Base-by-base conservation (phyloP, 2,329 filamentous ascomycete genomes). In the Diplocarpon mali region DNA sequence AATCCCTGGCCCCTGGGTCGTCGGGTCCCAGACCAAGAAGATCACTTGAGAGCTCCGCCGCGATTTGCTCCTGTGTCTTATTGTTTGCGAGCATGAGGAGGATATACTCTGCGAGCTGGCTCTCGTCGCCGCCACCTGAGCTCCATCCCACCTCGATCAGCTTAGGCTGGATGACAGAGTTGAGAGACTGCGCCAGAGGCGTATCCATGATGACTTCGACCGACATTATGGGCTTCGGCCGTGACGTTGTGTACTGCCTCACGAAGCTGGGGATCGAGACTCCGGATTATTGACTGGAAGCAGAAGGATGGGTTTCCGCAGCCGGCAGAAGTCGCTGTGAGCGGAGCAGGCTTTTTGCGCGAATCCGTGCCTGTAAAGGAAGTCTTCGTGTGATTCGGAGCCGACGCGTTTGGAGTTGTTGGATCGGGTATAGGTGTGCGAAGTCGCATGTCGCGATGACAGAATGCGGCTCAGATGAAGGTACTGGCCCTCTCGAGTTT, bases 51-150 rank as follows among this genome's bases (percentile, higher is more conserved):
- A 98, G 78, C 63, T 98, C 92, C 35, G 77, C 71, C 9, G 88
- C 84, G 53, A 98, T 90, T 62, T 95, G 83, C 40, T 89, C 80
- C 62, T 94, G 83, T 3, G 84, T 88, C 66, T 95, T 95, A 58
- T 89, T 87, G 67, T 95, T 96, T 51, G 86, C 86, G 28, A 98
- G 76, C 90, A 96, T 95, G 52, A 96, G 78, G 47, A 96, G 83
- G 55, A 98, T 92, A 68, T 96, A 98, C 68, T 98, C 92, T 48
- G 88, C 83, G 48, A 98, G 76, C 31, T 87, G 85, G 17, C 82
- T 81, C 57, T 86, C 83, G 56, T 86, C 83, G 45, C 68, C 67
- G 50, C 82, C 84, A 55, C 83, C 83, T 27, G 83, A 80, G 50
- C 80, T 88, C 90, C 92, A 96, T 58, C 89, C 90, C 54, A 89